These are phyloP conservation scores for Davidsoniella virescens DNA, from an alignment of 2,329 filamentous ascomycete species.

Conservation along the genomic window DNA sequence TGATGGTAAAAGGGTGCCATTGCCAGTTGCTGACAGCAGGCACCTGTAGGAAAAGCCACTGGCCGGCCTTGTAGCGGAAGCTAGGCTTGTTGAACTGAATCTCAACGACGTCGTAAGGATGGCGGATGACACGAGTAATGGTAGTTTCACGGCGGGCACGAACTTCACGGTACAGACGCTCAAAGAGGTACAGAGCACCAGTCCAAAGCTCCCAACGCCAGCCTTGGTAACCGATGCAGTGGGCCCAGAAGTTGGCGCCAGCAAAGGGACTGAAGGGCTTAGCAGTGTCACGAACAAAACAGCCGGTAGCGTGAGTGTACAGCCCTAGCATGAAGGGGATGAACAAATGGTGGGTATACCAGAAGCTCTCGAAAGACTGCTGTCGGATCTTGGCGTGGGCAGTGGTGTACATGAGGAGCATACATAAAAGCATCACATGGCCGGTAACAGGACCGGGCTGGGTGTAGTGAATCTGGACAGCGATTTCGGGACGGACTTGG, in stretches of 20 bases:
- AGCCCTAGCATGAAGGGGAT: conserved; percentile 86
- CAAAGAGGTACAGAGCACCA: conserved; percentile 69
- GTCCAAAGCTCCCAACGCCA: conserved; percentile 94
- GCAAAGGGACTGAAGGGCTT: conserved; percentile 69
- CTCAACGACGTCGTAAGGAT: conserved; percentile 87
- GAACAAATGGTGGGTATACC: conserved; percentile 97
- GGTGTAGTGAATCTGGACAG: conserved; percentile 80
- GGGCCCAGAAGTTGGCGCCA: conserved; percentile 65
- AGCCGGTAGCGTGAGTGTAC: conserved; percentile 90
- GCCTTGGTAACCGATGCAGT: conserved; percentile 89
- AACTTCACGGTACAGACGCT: conserved; percentile 83
- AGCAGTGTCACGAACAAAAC: conserved; percentile 78
- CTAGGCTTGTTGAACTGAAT: conserved; percentile 80
- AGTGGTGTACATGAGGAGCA: conserved; percentile 96
- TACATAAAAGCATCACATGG: conserved; percentile 94
- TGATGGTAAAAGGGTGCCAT: conserved; percentile 92
- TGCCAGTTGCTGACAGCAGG: conserved; percentile 64
- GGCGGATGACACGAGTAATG: conserved; percentile 86
- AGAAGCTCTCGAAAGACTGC: conserved; percentile 95
- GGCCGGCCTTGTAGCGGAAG: conserved; percentile 83
- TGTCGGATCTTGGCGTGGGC: conserved; percentile 87
- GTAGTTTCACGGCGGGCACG: conserved; percentile 68
- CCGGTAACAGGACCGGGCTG: conserved; percentile 85
- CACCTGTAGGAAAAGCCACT: conserved; percentile 81
- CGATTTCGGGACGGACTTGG: conserved; percentile 65